phyloP scores from a whole-genome alignment of 2,329 filamentous ascomycete species.

The Botryotinia convoluta region DNA sequence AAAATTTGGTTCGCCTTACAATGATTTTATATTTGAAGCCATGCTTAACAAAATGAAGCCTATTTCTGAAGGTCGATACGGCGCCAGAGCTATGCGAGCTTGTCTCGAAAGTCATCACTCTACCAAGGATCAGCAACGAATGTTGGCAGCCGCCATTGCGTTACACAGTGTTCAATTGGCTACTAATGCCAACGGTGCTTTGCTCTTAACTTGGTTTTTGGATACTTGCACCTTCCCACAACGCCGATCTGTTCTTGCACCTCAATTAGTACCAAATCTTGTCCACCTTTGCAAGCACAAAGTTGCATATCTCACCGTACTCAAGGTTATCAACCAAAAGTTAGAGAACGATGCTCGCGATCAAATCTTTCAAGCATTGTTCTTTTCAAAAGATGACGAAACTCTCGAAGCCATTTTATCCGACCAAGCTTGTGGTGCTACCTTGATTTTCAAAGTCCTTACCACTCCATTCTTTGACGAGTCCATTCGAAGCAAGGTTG shows the following conservation, averaged over 20 bases:
- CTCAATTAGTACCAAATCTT: slow-evolving; percentile 85
- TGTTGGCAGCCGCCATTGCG: slow-evolving; percentile 93
- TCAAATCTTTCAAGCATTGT: slow-evolving; percentile 82
- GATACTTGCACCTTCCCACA: slow-evolving; percentile 96
- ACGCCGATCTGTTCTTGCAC: slow-evolving; percentile 86
- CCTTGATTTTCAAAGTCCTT: slow-evolving; percentile 96
- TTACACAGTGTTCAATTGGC: slow-evolving; percentile 94
- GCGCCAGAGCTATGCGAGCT: slow-evolving; percentile 92
- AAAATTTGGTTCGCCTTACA: slow-evolving; percentile 84
- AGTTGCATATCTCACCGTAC: slow-evolving; percentile 92
- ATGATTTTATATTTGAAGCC: slow-evolving; percentile 96
- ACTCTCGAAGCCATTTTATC: slow-evolving; percentile 85
- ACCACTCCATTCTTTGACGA: slow-evolving; percentile 98
- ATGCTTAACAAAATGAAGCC: slow-evolving; percentile 97
- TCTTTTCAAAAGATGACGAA: slow-evolving; percentile 86
- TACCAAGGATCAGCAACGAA: slow-evolving; percentile 90
- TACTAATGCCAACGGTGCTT: slow-evolving; percentile 91
- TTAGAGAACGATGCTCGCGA: slow-evolving; percentile 91
- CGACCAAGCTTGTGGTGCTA: slow-evolving; percentile 89
- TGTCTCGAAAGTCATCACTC: slow-evolving; percentile 95
- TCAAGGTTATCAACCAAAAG: slow-evolving; percentile 98
- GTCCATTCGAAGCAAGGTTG: slow-evolving; percentile 78
- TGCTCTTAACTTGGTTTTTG: slow-evolving; percentile 94
- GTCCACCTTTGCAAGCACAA: slow-evolving; percentile 98
- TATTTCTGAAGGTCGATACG: slow-evolving; percentile 86